A percentile compares a stretch with the other conserved stretches of the same genome.
These are phyloP conservation scores for Populus hybrid DNA, from an alignment of 441 rosid species.

Conservation along the genomic window DNA sequence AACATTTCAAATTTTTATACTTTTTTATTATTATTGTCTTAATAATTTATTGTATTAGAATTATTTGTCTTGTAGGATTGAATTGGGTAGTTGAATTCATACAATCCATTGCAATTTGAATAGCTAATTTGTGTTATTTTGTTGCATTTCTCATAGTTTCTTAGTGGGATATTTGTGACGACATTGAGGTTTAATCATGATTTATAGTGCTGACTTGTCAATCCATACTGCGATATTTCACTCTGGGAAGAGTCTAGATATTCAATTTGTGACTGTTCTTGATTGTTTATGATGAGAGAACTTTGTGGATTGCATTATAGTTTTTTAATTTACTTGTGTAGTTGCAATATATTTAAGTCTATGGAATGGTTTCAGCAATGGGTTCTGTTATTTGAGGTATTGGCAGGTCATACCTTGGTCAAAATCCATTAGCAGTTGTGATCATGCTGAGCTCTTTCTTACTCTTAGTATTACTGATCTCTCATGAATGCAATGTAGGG, in stretches of 20 bases:
- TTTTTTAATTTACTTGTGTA: background rate
- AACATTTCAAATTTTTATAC: background rate
- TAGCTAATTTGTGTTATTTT: background rate
- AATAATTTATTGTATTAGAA: background rate
- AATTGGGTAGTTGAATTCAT: background rate
- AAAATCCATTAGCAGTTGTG: background rate
- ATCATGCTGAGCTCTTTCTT: background rate
- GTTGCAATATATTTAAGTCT: background rate
- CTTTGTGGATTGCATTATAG: background rate
- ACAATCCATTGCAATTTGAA: background rate
- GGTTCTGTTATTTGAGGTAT: background rate
- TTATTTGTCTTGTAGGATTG: background rate
- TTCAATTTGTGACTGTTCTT: background rate
- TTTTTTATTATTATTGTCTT: background rate
- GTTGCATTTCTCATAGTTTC: background rate
- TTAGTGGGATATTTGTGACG: background rate
- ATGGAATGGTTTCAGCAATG: background rate
- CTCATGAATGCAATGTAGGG: background rate
- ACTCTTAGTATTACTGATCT: background rate
- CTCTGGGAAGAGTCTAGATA: background rate
- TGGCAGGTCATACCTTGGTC: background rate
- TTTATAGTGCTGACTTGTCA: background rate
- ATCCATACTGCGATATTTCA: background rate
- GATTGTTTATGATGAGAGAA: background rate
- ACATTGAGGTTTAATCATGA: background rate